These are phyloP conservation scores for Tephrocybe sp. DNA, from an alignment of 768 basidiomycete genomes.

Conservation along the genomic window DNA sequence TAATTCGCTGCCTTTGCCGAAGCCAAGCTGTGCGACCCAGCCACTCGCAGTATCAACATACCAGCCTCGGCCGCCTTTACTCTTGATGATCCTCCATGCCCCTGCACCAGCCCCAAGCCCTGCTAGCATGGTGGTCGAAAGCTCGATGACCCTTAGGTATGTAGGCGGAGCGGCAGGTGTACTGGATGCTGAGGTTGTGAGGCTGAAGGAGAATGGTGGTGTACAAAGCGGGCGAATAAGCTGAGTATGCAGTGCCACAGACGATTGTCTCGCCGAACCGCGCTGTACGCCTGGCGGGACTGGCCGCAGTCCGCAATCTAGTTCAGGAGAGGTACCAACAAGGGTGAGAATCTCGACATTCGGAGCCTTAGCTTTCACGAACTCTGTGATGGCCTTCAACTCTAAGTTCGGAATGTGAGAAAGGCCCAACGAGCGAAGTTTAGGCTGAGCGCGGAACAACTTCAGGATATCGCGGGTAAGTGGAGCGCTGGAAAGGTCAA, in stretches of 20 bases:
- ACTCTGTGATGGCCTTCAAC: conserved; percentile 63
- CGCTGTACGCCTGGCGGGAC: conserved; percentile 28
- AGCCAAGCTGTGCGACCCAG: conserved; percentile 59
- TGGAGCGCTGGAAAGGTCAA: conserved; percentile 87
- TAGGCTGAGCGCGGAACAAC: conserved; percentile 61
- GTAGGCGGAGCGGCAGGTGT: conserved; percentile 52
- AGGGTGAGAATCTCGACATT: conserved; percentile 88
- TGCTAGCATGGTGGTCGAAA: conserved; percentile 69
- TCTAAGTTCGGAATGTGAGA: conserved; percentile 79
- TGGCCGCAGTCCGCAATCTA: conserved; percentile 54
- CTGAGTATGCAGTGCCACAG: conserved; percentile 73
- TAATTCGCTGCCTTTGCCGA: conserved; percentile 44
- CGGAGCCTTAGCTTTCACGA: conserved; percentile 65
- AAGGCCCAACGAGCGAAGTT: conserved; percentile 85
- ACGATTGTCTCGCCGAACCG: conserved; percentile 62
- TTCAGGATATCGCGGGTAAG: conserved; percentile 57
- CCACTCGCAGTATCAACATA: conserved; percentile 88
- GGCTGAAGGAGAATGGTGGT: conserved; percentile 71
- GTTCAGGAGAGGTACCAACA: conserved; percentile 71
- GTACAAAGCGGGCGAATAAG: conserved; percentile 81
- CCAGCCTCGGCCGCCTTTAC: conserved; percentile 94
- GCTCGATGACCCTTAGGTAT: conserved; percentile 82
- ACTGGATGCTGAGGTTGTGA: conserved; percentile 29
- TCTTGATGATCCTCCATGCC: conserved; percentile 85
- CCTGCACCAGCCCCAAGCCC: conserved; percentile 78